These are phyloP conservation scores for Rubroboletus satanas DNA, from an alignment of 768 basidiomycete species.

Conservation along the genomic window DNA sequence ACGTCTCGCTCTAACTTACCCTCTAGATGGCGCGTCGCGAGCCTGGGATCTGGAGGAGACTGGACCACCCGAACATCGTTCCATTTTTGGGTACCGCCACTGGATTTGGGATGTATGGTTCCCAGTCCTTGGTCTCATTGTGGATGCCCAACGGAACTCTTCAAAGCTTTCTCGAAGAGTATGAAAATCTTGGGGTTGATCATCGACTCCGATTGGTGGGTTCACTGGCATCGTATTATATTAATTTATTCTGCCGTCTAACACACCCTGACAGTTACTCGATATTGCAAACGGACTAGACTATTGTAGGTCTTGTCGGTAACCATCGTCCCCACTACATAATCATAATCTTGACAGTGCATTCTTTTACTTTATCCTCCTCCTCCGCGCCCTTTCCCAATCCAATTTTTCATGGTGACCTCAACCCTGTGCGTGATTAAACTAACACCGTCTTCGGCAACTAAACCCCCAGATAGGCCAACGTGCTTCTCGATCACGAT, in stretches of 20 bases:
- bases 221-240: neutral
- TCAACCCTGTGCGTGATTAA: neutral
- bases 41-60: slow-evolving; percentile 1
- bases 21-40: slow-evolving; percentile 1
- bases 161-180: neutral
- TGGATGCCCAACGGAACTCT: neutral
- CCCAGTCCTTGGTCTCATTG: neutral
- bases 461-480: neutral
- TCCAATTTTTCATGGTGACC: neutral
- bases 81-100: neutral
- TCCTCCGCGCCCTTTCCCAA: neutral
- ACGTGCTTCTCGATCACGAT: neutral
- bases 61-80: neutral
- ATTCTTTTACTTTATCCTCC: neutral
- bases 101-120: neutral
- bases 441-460: too few species aligned
- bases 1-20: neutral
- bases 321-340: neutral
- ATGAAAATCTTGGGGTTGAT: neutral
- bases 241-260: too few species aligned
- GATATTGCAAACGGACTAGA: neutral
- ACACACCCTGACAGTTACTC: neutral
- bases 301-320: neutral
- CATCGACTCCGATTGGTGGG: neutral
- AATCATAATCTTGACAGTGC: neutral